phyloP scores from a whole-genome alignment of 2,329 filamentous ascomycete species.

The Blumeria hordei region DNA sequence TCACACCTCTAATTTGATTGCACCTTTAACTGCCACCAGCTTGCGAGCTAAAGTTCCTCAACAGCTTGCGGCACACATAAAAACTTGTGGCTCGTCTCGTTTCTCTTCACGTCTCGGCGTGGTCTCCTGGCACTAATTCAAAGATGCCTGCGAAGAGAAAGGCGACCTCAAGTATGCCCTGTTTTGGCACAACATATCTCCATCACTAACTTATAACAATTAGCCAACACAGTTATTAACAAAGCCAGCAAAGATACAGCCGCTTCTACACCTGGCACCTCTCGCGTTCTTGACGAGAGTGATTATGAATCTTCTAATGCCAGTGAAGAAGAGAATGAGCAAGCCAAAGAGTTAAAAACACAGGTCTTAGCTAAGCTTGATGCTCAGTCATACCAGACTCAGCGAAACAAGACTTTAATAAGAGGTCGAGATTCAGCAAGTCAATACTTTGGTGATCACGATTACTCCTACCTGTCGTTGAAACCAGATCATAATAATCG shows the following conservation, averaged over 20 bases:
- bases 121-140: not conserved
- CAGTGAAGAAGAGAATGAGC: conserved; percentile 25
- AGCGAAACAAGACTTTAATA: conserved; percentile 2
- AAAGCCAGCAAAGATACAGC: conserved; percentile 33
- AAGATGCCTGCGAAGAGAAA: conserved; percentile 51
- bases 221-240: conserved; percentile 21
- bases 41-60: too few relatives aligned
- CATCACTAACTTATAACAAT: conserved; percentile 14
- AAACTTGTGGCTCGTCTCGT: too few relatives aligned
- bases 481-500: conserved; percentile 79
- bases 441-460: conserved; percentile 14
- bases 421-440: conserved; percentile 13
- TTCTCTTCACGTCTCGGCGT: too few relatives aligned
- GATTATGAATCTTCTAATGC: conserved; percentile 22
- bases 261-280: conserved; percentile 35
- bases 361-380: conserved; percentile 26
- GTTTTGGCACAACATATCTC: conserved; percentile 4
- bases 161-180: conserved; percentile 26
- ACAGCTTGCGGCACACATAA: too few relatives aligned
- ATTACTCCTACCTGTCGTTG: conserved; percentile 61
- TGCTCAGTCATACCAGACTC: conserved; percentile 11
- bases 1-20: too few relatives aligned
- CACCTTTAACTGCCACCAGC: too few relatives aligned
- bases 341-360: conserved; percentile 29
- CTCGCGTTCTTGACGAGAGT: conserved; percentile 30